These are phyloP conservation scores for Melastoma candidum DNA, from an alignment of 441 rosid species.

Conservation along the genomic window DNA sequence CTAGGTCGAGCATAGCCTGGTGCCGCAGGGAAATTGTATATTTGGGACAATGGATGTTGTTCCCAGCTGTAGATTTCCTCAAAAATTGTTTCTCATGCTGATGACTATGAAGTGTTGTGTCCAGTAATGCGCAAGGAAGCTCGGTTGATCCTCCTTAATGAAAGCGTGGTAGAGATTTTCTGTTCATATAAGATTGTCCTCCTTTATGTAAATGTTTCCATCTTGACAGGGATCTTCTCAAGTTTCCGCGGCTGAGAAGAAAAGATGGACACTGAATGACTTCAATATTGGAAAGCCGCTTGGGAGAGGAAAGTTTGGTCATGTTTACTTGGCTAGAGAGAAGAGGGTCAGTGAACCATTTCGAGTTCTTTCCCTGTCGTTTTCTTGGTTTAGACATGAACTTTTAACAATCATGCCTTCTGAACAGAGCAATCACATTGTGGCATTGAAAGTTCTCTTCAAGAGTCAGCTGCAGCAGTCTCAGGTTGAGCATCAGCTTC, in stretches of 20 bases:
- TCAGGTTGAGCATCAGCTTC: conserved; percentile 93
- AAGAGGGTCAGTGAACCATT: conserved; percentile 44
- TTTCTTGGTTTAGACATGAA: neutral
- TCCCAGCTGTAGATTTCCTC: too few relatives aligned
- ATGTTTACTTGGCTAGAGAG: conserved; percentile 87
- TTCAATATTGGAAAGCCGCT: conserved; percentile 94
- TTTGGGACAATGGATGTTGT: too few relatives aligned
- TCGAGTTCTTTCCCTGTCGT: neutral
- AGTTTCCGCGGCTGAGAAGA: conserved; percentile 40
- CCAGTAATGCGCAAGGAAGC: too few relatives aligned
- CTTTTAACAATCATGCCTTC: conserved; percentile 1
- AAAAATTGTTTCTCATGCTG: too few relatives aligned
- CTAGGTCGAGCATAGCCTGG: too few relatives aligned
- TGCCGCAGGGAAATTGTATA: too few relatives aligned
- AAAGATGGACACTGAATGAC: conserved; percentile 79
- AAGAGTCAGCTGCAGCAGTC: conserved; percentile 95
- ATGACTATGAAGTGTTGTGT: too few relatives aligned
- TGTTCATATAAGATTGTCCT: too few relatives aligned
- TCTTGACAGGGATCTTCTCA: conserved; percentile 40
- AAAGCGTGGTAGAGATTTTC: too few relatives aligned
- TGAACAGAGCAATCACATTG: conserved; percentile 82
- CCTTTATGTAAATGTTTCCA: conserved; percentile 3
- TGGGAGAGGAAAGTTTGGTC: conserved; percentile 94
- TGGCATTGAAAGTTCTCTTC: conserved; percentile 89
- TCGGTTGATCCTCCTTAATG: too few relatives aligned